A percentile compares a stretch with the other conserved stretches of the same genome.
These are phyloP conservation scores for Biscutella laevigata DNA, from an alignment of 441 rosid species.

Conservation along the genomic window DNA sequence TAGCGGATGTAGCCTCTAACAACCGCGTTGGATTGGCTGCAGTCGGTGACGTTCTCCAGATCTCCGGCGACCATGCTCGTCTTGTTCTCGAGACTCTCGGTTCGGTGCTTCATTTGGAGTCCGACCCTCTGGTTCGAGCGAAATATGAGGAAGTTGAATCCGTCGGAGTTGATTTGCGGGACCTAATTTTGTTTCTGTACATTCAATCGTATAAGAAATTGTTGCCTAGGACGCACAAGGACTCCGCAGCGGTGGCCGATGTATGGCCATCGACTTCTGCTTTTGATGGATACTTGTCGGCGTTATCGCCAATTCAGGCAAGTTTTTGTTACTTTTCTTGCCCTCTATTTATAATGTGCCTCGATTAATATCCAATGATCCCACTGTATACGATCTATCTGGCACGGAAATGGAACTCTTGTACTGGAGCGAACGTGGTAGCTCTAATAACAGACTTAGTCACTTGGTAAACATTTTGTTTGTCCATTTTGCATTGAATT, in stretches of 20 bases:
- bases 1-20: conserved; percentile 33
- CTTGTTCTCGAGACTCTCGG: conserved; percentile 80
- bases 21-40: conserved; percentile 55
- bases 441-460: background rate
- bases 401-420: conserved; percentile 1
- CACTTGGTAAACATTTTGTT: background rate
- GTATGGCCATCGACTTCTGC: conserved; percentile 99
- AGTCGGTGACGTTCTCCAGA: conserved; percentile 76
- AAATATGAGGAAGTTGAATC: conserved; percentile 45
- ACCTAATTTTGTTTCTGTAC: conserved; percentile 75
- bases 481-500: background rate
- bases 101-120: conserved; percentile 68
- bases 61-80: conserved; percentile 73
- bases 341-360: background rate
- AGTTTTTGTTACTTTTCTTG: conserved; percentile 3
- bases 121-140: conserved; percentile 60
- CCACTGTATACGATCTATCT: background rate
- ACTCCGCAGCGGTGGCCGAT: conserved; percentile 86
- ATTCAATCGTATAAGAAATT: conserved; percentile 91
- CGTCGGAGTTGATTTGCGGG: conserved; percentile 71
- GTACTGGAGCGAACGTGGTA: background rate
- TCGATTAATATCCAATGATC: background rate
- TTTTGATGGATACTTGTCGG: conserved; percentile 86
- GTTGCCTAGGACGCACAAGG: conserved; percentile 84
- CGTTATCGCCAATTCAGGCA: conserved; percentile 94